phyloP scores from a whole-genome alignment of 345 rosid species.

The Eucalyptus urophylla region DNA sequence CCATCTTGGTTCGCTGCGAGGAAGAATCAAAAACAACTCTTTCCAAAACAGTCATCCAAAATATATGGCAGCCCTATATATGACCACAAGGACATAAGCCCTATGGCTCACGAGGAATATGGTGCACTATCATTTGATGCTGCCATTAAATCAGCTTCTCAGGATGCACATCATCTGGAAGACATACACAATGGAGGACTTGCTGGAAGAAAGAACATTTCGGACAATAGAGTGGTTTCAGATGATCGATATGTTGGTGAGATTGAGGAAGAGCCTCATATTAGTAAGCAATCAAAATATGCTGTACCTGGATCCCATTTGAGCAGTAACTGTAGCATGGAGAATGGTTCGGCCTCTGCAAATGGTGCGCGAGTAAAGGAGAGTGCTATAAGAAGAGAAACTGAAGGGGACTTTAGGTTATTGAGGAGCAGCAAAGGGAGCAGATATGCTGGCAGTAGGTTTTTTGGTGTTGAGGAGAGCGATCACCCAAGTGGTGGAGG shows the following conservation, averaged over 20 bases:
- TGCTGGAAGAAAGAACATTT: slow-evolving; percentile 1
- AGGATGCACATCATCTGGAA: slow-evolving; percentile 47
- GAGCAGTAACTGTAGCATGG: slow-evolving; percentile 10
- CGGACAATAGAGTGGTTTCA: slow-evolving; percentile 6
- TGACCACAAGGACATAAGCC: slow-evolving; percentile 39
- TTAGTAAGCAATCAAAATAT: slow-evolving; percentile 8
- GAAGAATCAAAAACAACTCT: slow-evolving; percentile 50
- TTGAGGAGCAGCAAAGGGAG: slow-evolving; percentile 79
- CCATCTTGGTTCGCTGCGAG: slow-evolving; percentile 60
- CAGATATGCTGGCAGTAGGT: slow-evolving; percentile 57
- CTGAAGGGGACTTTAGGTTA: slow-evolving; percentile 97
- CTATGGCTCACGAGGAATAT: slow-evolving; percentile 28
- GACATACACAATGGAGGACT: slow-evolving; percentile 44
- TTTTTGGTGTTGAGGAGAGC: slow-evolving; percentile 59
- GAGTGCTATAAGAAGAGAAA: slow-evolving; percentile 97
- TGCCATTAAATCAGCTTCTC: slow-evolving; percentile 84
- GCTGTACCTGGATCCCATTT: slow-evolving; percentile 6
- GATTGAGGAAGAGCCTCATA: slow-evolving; percentile 65
- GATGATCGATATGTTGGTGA: slow-evolving; percentile 19
- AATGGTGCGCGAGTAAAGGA: slow-evolving; percentile 54
- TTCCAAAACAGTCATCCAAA: slow-evolving; percentile 52
- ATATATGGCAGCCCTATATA: slow-evolving; percentile 58
- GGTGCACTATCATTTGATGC: slow-evolving; percentile 79
- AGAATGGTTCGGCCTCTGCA: slow-evolving; percentile 44
- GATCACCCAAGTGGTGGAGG: slow-evolving; percentile 77